Conservation (phyloP, 495 filamentous ascomycete species). For the Bombardia bombarda region DNA sequence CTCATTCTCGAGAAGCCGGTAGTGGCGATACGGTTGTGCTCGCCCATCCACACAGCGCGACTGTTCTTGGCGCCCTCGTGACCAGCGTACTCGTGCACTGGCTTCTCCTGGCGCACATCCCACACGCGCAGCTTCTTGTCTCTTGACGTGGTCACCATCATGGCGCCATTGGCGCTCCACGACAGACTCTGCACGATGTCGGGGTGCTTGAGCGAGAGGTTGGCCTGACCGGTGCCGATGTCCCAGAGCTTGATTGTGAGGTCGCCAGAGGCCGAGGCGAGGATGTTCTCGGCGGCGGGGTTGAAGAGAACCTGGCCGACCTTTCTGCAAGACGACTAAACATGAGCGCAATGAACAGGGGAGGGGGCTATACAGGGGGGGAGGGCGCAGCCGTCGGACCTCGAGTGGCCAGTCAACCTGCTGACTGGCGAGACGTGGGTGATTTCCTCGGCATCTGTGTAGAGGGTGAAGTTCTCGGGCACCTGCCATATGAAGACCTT, state of each 20-base stretch:
- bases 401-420: constrained; percentile 69
- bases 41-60: constrained; percentile 90
- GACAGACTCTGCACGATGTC: constrained; percentile 93
- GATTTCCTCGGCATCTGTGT: constrained; percentile 75
- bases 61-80: constrained; percentile 96
- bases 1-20: constrained; percentile 98
- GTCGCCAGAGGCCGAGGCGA: constrained; percentile 92
- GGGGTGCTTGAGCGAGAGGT: constrained; percentile 67
- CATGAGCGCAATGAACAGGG: background rate
- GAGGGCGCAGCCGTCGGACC: constrained; percentile 26
- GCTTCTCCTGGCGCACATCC: constrained; percentile 89
- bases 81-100: constrained; percentile 75
- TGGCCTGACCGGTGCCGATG: constrained; percentile 66
- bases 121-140: constrained; percentile 98
- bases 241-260: constrained; percentile 96
- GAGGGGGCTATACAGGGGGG: background rate
- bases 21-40: constrained; percentile 87
- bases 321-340: constrained; percentile 53
- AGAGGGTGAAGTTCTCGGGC: constrained; percentile 76
- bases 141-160: constrained; percentile 86
- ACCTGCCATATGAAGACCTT: constrained; percentile 97
- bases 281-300: constrained; percentile 88
- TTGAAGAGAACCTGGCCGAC: constrained; percentile 97
- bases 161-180: constrained; percentile 86
- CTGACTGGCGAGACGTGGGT: constrained; percentile 71